phyloP scores from a whole-genome alignment of 148 eudicot species.

The Fagopyrum esculentum region DNA sequence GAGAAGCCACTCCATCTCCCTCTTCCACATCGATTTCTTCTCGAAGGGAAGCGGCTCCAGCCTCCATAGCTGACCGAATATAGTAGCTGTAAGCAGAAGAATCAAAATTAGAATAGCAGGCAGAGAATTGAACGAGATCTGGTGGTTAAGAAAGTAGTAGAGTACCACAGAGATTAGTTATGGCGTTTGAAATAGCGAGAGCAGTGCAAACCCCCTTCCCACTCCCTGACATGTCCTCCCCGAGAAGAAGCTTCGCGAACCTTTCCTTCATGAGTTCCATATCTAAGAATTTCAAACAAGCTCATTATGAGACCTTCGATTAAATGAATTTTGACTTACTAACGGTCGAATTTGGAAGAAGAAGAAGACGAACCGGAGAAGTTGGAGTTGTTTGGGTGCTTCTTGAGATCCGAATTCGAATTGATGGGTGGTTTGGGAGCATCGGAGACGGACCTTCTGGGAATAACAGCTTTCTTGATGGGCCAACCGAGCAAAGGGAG shows the following conservation, averaged over 20 bases:
- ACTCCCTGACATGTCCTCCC: slow-evolving; percentile 98
- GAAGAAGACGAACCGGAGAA: slow-evolving; percentile 46
- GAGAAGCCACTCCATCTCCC: slow-evolving; percentile 92
- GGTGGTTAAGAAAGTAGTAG: background rate
- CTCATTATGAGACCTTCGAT: slow-evolving; percentile 10
- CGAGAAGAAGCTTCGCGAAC: slow-evolving; percentile 81
- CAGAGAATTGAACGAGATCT: background rate
- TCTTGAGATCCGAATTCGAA: slow-evolving; percentile 33
- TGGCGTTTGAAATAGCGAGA: slow-evolving; percentile 84
- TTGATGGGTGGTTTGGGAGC: slow-evolving; percentile 18
- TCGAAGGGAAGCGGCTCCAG: slow-evolving; percentile 69
- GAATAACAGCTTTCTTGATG: slow-evolving; percentile 41
- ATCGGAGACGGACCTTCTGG: slow-evolving; percentile 25
- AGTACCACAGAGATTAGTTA: slow-evolving; percentile 83
- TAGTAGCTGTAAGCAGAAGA: slow-evolving; percentile 40
- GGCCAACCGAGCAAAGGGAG: slow-evolving; percentile 75
- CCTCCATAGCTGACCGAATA: slow-evolving; percentile 97
- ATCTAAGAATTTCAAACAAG: slow-evolving; percentile 32
- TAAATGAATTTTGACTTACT: slow-evolving; percentile 3
- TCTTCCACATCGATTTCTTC: slow-evolving; percentile 84
- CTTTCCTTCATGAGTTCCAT: slow-evolving; percentile 92
- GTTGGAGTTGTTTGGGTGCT: slow-evolving; percentile 35
- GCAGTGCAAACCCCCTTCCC: slow-evolving; percentile 89
- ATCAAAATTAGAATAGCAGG: background rate
- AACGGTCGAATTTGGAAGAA: background rate